A percentile compares a stretch with the other conserved stretches of the same genome.
Conservation (phyloP, 2,329 filamentous ascomycete species). For the Calonectria crousiana region DNA sequence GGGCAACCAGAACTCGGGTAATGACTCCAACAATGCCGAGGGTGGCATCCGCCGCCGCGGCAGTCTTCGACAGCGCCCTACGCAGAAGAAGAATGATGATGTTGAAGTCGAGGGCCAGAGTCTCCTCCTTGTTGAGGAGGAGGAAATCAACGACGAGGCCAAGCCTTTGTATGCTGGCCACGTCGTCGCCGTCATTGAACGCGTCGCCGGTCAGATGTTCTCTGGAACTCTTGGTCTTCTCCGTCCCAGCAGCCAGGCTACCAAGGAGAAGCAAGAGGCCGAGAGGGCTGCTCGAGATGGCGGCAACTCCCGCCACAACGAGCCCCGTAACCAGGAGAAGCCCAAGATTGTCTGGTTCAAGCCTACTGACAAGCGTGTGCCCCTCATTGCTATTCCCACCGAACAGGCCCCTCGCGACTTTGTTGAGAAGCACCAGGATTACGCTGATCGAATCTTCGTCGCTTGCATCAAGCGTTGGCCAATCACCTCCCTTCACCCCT, state of each 20-base stretch:
- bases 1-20: constrained; percentile 74
- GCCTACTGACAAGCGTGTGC: constrained; percentile 98
- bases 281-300: constrained; percentile 94
- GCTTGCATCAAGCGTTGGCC: constrained; percentile 99
- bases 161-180: constrained; percentile 98
- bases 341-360: constrained; percentile 99
- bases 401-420: constrained; percentile 98
- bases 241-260: constrained; percentile 96
- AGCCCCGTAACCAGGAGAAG: constrained; percentile 88
- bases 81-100: constrained; percentile 99
- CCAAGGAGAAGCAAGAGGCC: constrained; percentile 99
- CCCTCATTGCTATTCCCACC: constrained; percentile 96
- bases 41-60: constrained; percentile 92
- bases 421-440: constrained; percentile 98
- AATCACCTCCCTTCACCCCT: constrained; percentile 98
- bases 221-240: constrained; percentile 94
- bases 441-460: constrained; percentile 97
- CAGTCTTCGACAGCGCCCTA: constrained; percentile 94
- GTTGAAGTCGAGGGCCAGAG: constrained; percentile 99
- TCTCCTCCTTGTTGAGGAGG: constrained; percentile 94
- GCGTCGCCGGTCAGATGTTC: constrained; percentile 98
- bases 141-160: constrained; percentile 98
- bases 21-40: constrained; percentile 74
- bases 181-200: constrained; percentile 96
- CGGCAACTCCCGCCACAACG: constrained; percentile 75